These are phyloP conservation scores for Lasiodiplodia theobromae DNA, from an alignment of 2,329 filamentous ascomycete genomes.

Conservation along the genomic window DNA sequence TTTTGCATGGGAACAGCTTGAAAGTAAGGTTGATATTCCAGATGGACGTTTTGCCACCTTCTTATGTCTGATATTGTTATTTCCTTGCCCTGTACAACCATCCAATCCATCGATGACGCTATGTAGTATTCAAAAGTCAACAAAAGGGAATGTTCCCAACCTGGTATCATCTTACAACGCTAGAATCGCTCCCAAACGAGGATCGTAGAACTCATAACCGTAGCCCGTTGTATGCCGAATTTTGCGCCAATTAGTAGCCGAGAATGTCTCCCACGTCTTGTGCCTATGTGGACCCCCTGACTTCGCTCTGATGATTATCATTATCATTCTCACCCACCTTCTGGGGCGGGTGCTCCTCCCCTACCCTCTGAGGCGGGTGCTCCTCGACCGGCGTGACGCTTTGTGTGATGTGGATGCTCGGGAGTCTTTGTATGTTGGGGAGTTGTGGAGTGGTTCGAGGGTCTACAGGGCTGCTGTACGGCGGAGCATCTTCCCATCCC, in stretches of 20 bases:
- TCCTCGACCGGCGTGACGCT: constrained; percentile 28
- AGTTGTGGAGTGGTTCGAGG: constrained; percentile 16
- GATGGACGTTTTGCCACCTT: not conserved
- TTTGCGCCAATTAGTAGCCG: constrained; percentile 19
- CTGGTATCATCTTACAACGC: constrained; percentile 28
- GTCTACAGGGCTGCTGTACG: constrained; percentile 53
- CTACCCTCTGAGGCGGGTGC: constrained; percentile 16
- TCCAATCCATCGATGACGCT: constrained; percentile 8
- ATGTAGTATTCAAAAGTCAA: constrained; percentile 19
- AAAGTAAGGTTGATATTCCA: not conserved
- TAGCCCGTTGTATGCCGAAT: constrained; percentile 20
- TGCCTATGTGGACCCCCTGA: not conserved
- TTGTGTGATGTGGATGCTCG: constrained; percentile 26
- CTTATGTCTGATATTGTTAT: constrained; percentile 10
- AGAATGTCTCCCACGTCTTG: not conserved
- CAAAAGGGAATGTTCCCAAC: constrained; percentile 21
- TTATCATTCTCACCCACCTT: constrained; percentile 11
- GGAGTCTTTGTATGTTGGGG: constrained; percentile 25
- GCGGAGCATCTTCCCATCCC: constrained; percentile 55
- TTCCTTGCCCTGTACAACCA: constrained; percentile 4
- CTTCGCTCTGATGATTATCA: constrained; percentile 10
- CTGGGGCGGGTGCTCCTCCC: constrained; percentile 18
- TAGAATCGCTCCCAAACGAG: constrained; percentile 21
- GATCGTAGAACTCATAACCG: constrained; percentile 24
- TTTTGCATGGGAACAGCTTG: not conserved